Evolutionary conservation across 1,139 yeast species (phyloP).

Genomic region (Candida buenavistaensis): DNA sequence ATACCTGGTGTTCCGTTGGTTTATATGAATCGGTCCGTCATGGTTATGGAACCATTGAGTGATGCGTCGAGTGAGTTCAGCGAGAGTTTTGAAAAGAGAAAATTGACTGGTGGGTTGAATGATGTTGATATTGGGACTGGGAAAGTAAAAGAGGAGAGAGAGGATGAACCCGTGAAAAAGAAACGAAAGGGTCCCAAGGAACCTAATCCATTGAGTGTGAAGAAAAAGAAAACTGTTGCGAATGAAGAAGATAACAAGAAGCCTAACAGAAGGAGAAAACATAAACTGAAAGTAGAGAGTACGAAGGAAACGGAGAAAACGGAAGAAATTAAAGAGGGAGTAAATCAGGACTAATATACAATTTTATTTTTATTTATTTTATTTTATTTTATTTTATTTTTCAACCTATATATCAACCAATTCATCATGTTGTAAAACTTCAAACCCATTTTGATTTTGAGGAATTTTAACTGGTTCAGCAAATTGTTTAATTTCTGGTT

Average conservation of each 20-base stretch:
- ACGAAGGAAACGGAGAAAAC: conserved; percentile 7
- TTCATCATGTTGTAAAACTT: conserved; percentile 15
- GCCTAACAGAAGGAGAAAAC: conserved; percentile 41
- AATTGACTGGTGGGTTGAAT: conserved; percentile 77
- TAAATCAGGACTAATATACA: too few species aligned
- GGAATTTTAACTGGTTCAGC: conserved; percentile 5
- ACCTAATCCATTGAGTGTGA: conserved; percentile 82
- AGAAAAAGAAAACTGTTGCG: conserved; percentile 52
- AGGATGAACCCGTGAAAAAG: conserved; percentile 25
- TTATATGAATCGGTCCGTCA: conserved; percentile 85
- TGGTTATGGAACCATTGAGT: conserved; percentile 94
- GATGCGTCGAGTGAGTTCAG: conserved; percentile 64
- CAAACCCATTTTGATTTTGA: conserved; percentile 17
- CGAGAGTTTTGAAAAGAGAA: conserved; percentile 55
- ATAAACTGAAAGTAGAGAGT: conserved; percentile 17
- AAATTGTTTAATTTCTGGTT: conserved; percentile 4
- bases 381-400: too few species aligned
- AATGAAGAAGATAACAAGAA: conserved; percentile 11
- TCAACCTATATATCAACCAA: conserved; percentile 3
- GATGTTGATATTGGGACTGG: conserved; percentile 48
- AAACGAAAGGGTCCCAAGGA: conserved; percentile 72
- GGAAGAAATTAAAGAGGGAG: conserved; percentile 6
- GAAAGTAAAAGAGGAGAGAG: conserved; percentile 19
- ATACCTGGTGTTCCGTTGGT: conserved; percentile 90
- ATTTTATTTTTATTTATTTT: too few species aligned